These are phyloP conservation scores for Panicum virgatum DNA, from an alignment of 202 grass and related monocot genomes.

Conservation along the genomic window DNA sequence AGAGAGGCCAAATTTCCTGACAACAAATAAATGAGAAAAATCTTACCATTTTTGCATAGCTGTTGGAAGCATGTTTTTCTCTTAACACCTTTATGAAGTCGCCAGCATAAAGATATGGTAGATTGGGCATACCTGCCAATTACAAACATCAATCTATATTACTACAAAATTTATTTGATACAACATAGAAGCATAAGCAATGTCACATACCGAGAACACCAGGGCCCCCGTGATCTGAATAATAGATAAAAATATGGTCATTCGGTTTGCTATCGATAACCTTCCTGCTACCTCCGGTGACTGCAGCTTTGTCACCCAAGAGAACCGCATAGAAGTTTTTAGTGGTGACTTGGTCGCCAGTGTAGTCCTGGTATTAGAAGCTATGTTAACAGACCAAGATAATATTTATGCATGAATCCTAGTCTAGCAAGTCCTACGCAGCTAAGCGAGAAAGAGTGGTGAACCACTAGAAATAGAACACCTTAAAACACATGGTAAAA, in stretches of 20 bases:
- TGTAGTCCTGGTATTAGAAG: constrained; percentile 66
- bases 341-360: constrained; percentile 60
- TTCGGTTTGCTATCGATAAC: constrained; percentile 76
- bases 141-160: constrained; percentile 5
- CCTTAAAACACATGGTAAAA: background rate
- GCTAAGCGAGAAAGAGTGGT: background rate
- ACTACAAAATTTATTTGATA: background rate
- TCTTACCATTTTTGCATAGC: constrained; percentile 89
- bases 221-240: constrained; percentile 89
- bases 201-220: constrained; percentile 75
- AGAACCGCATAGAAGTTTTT: constrained; percentile 83
- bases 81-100: constrained; percentile 79
- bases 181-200: background rate
- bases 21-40: background rate
- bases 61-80: constrained; percentile 76
- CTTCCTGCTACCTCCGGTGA: constrained; percentile 87
- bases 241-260: constrained; percentile 95
- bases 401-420: background rate
- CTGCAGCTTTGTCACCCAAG: constrained; percentile 66
- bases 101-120: constrained; percentile 66
- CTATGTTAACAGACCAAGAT: background rate
- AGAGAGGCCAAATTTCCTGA: background rate
- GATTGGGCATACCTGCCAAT: constrained; percentile 76
- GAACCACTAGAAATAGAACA: background rate
- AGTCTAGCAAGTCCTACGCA: background rate